Evolutionary conservation across 352 stramenopile genomes (phyloP), one percentile per base, ranked within the genome.

Genomic region (Pythium phragmiticola): DNA sequence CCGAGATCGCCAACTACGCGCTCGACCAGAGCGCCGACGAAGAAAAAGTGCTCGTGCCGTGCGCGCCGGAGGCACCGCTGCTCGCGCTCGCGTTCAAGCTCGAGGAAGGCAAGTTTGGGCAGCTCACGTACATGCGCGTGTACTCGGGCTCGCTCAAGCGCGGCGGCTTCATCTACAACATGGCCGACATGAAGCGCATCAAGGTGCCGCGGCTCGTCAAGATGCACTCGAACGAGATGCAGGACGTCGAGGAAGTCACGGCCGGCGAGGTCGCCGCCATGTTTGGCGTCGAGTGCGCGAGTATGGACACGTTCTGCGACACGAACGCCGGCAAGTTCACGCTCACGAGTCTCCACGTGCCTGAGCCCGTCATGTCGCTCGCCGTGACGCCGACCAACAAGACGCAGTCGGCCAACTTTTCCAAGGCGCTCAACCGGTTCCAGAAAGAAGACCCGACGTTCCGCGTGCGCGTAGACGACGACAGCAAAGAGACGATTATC

Each of bases 401-500:
- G 30, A 80, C 82, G 2, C 83, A 97, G 60, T 82, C 98, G 61
- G 83, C 90, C 59, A 82, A 92, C 42, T 76, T 99, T 7, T 90
- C 92, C 30, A 74, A 90, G 13, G 92, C 90, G 28, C 70, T 98
- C 4, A 65, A 77, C 33, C 68, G 82, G 47, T 59, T 94, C 43
- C 82, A 94, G 68, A 78, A 80, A 6, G 95, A 98, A 74, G 98
- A 99, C 80, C 98, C 98, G 14, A 99, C 95, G 50, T 96, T 99
- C 57, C 80, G 97, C 34, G 93, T 99, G 2, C 87, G 85, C 39
- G 83, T 98, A 26, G 97, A 99, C 74, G 74, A 90, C 7, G 95
- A 99, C 65, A 99, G 90, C 8, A 98, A 98, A 30, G 93, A 99
- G 83, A 99, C 96, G 47, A 95, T 99, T 62, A 95, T 99, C 63